Evolutionary conservation across 768 basidiomycete genomes (phyloP), one percentile per base, ranked within the genome.

Genomic region (Pluteus cervinus): DNA sequence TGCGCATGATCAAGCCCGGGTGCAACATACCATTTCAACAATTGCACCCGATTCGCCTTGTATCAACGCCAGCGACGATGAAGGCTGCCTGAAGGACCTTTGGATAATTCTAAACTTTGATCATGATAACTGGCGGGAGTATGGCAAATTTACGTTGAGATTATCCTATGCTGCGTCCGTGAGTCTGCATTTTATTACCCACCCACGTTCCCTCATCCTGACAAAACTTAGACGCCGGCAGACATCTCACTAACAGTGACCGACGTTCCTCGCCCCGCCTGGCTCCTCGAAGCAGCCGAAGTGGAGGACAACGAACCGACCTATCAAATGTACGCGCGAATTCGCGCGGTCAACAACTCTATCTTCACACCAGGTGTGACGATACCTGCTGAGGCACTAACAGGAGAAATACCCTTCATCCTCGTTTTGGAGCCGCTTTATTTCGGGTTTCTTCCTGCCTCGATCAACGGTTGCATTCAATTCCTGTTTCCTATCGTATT

Each of bases 371-470:
- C 75, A 16, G 42, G 42, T 23, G 29, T 45, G 36, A 45, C 43
- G 23, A 21, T 47, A 38, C 39, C 45, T 26, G 45, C 44, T n/a
- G 43, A 48, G 21, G 29, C 47, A 11, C 41, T 37, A 10, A 60
- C 46, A n/a, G 44, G 49, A 17, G 36, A 52, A 0, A 67, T 83
- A 4, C 65, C 79, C 3, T 65, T 84, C 45, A 53, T 66, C 39
- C 46, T 84, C 11, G 55, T 63, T 14, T 51, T 85, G 29, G 83
- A 86, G 47, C 83, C 77, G 18, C 55, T 77, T 2, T 65, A 73
- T 38, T 49, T 76, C n/a, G 78, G 76, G 11, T 54, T 79, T 16
- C 52, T 86, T 20, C 82, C 82, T 7, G 63, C 65, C 12, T 71
- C 78, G 0, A 52, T 81, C n/a, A n/a, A n/a, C n/a, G n/a, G n/a